Percentiles rank a stretch among this genome's conserved stretches.
phyloP scores from a whole-genome alignment of 164 flowering plant species.

The Amborella trichopoda region DNA sequence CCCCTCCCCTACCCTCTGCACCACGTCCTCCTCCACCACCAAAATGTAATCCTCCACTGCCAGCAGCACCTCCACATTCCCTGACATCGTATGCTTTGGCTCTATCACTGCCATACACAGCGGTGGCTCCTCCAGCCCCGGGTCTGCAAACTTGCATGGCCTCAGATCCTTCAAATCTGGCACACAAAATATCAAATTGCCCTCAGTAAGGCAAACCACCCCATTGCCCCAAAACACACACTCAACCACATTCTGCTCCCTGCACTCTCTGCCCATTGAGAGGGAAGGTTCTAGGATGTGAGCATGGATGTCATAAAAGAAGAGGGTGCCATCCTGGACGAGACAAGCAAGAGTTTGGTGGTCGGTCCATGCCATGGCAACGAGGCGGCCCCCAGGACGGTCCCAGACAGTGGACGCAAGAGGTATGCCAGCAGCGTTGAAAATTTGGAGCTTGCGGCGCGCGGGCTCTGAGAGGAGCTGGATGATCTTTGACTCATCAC shows the following conservation, averaged over 20 bases:
- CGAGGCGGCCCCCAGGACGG: constrained; percentile 73
- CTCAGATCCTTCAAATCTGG: constrained; percentile 63
- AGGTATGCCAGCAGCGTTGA: constrained; percentile 65
- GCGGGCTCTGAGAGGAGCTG: constrained; percentile 91
- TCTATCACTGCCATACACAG: constrained; percentile 78
- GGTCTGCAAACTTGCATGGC: constrained; percentile 51
- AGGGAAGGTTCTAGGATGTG: constrained; percentile 43
- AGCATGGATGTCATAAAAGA: constrained; percentile 48
- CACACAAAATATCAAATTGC: constrained; percentile 41
- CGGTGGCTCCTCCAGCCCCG: constrained; percentile 48
- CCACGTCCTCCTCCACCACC: constrained; percentile 60
- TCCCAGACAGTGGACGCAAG: constrained; percentile 75
- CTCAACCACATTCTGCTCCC: constrained; percentile 71
- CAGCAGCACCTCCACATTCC: constrained; percentile 84
- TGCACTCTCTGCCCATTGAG: constrained; percentile 72
- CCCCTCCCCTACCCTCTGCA: constrained; percentile 42
- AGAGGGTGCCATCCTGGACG: constrained; percentile 83
- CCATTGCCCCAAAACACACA: constrained; percentile 95
- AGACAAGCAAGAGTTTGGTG: constrained; percentile 64
- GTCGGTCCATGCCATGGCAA: constrained; percentile 86
- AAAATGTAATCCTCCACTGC: constrained; percentile 49
- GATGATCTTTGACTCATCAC: constrained; percentile 93
- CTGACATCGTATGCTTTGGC: constrained; percentile 82
- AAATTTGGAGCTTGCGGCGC: constrained; percentile 77
- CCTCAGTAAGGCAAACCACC: constrained; percentile 69